Base-by-base conservation (phyloP, 805 yeast genomes). In the Tetrapisispora nanseiensis region DNA sequence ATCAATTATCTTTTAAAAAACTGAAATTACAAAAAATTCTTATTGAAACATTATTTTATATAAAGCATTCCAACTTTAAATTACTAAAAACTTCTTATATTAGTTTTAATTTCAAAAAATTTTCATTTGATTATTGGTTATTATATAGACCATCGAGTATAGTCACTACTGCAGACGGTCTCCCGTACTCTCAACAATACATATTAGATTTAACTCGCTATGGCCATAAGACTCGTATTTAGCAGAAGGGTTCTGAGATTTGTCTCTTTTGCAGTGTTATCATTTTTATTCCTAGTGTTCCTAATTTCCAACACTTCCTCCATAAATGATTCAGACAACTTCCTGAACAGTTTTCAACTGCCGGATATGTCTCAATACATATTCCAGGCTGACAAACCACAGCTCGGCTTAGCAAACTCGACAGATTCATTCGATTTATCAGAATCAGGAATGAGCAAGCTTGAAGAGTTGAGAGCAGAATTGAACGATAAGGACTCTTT, bases 241-340 rank as follows among this genome's bases (percentile, higher is more conserved):
- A 26, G 40, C 33, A 38, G 34, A 37, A 36, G 46, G 31, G 24
- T 41, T n/a, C 11, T 39, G 7, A 39, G 41, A 21, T 19, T 23
- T 13, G 28, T 26, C 11, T 18, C 15, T 12, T 19, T 39, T 33
- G 21, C 26, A 18, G 4, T 24, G 8, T 12, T 21, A 1, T 3
- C 35, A 1, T 20, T 33, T 15, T 4, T 33, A 4, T 9, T 33
- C 8, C 9, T 39, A 11, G 2, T 33, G 11, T 21, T 39, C 11
- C 9, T 26, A 3, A 2, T 31, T 19, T 6, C 35, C 6, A 30
- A 26, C 18, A 24, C 30, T 16, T 6, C 10, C 16, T 34, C 37
- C 3, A n/a, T 4, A 5, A 16, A 15, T 7, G 15, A 26, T 11
- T 35, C 38, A 3, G 22, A 24, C 15, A 18, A 28, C 11, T 5